Evolutionary conservation across 768 basidiomycete genomes (phyloP).

Genomic region (Boletus sensibilis): DNA sequence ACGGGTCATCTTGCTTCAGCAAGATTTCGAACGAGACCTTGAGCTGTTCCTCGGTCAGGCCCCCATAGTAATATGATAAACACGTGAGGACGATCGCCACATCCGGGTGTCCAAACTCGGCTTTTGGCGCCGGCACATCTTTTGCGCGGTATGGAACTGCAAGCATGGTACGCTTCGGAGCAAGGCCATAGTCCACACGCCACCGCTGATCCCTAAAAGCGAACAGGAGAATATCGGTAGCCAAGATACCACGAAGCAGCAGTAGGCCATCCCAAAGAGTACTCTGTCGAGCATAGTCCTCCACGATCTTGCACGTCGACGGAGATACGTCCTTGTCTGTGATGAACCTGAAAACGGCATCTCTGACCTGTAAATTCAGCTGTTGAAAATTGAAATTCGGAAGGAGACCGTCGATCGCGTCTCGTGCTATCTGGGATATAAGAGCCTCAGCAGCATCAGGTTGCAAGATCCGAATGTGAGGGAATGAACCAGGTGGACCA

Average conservation of each 20-base stretch:
- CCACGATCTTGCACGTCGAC: not conserved
- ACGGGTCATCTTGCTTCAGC: constrained; percentile 41
- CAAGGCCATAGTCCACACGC: constrained; percentile 54
- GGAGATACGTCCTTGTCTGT: not conserved
- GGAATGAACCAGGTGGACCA: constrained; percentile 14
- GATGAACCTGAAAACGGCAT: not conserved
- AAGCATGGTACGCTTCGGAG: constrained; percentile 40
- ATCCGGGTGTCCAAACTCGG: constrained; percentile 57
- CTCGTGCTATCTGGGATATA: not conserved
- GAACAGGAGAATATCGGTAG: constrained; percentile 40
- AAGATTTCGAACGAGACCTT: constrained; percentile 38
- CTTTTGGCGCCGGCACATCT: constrained; percentile 43
- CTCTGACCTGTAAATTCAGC: not conserved
- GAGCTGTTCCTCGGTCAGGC: constrained; percentile 41
- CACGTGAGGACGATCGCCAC: constrained; percentile 46
- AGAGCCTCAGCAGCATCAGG: not conserved
- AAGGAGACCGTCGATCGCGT: constrained; percentile 10
- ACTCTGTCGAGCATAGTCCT: constrained; percentile 13
- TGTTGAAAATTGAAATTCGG: constrained; percentile 15
- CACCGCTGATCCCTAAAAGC: constrained; percentile 41
- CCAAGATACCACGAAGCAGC: constrained; percentile 46
- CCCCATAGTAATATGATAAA: constrained; percentile 49
- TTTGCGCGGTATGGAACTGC: constrained; percentile 57
- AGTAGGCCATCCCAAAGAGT: constrained; percentile 38
- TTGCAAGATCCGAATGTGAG: constrained; percentile 17